These are phyloP conservation scores for Uromyces viciae-fabae DNA, from an alignment of 1,284 basidiomycete species.

Conservation along the genomic window DNA sequence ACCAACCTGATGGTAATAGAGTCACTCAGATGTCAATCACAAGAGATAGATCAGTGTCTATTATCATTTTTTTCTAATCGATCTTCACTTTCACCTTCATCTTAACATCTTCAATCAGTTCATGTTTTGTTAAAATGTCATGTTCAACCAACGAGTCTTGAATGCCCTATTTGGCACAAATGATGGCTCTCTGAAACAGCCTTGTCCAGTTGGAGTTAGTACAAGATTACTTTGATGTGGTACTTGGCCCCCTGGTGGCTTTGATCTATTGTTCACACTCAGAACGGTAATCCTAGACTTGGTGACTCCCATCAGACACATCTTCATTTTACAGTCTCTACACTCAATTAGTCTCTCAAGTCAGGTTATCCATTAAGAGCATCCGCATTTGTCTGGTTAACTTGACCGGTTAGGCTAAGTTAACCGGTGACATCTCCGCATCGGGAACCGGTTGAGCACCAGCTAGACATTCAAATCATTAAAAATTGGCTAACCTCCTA, in stretches of 20 bases:
- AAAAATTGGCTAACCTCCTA: no score
- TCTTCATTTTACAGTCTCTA: no score
- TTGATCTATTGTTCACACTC: conserved; percentile 41
- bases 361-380: no score
- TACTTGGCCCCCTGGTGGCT: conserved; percentile 30
- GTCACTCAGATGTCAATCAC: conserved; percentile 18
- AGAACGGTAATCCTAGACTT: conserved; percentile 38
- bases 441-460: no score
- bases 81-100: conserved; percentile 36
- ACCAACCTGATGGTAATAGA: conserved; percentile 31
- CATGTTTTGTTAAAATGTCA: conserved; percentile 32
- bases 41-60: conserved; percentile 29
- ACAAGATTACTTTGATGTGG: conserved; percentile 2
- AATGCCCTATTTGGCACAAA: conserved; percentile 10
- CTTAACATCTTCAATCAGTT: conserved; percentile 38
- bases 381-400: no score
- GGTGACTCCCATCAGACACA: no score
- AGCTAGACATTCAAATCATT: no score
- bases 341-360: no score
- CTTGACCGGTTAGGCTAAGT: no score
- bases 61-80: conserved; percentile 38
- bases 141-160: conserved; percentile 19
- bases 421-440: no score
- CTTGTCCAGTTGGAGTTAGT: conserved; percentile 25
- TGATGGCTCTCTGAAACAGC: neutral